Conservation (phyloP, 1,284 basidiomycete species). For the Rhodotorula sp. region DNA sequence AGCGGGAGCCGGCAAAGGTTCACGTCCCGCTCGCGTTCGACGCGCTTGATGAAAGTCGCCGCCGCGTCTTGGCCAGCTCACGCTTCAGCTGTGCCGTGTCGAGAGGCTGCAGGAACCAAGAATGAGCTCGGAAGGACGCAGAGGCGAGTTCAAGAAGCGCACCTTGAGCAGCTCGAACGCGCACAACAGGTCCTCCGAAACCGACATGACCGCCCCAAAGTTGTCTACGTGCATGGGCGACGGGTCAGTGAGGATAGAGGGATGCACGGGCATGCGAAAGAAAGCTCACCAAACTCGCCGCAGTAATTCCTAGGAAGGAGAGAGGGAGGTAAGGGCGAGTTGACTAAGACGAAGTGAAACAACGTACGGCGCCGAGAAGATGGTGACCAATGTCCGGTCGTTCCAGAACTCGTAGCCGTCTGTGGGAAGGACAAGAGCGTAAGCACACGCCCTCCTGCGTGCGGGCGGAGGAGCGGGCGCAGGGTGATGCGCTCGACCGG, state of each 20-base stretch:
- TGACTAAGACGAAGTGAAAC: neutral
- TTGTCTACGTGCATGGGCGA: too few relatives aligned
- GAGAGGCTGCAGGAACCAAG: constrained; percentile 22
- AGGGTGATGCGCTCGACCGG: neutral
- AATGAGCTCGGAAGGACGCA: too few relatives aligned
- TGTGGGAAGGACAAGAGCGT: neutral
- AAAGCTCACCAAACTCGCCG: constrained; percentile 61
- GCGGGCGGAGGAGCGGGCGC: neutral
- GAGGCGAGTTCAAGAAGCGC: neutral
- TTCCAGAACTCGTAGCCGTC: constrained; percentile 99
- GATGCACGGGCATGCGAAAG: too few relatives aligned
- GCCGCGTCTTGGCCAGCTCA: constrained; percentile 35
- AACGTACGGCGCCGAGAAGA: constrained; percentile 84
- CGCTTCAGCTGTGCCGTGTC: constrained; percentile 38
- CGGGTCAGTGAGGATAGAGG: too few relatives aligned
- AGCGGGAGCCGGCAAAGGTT: neutral
- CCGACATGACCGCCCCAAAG: constrained; percentile 84
- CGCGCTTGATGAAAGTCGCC: constrained; percentile 12
- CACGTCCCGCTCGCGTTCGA: neutral
- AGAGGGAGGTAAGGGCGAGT: neutral
- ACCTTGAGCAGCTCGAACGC: constrained; percentile 93
- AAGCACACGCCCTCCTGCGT: neutral
- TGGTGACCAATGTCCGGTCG: constrained; percentile 94
- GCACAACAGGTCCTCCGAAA: constrained; percentile 94
- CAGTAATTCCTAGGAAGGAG: constrained; percentile 68